Conservation (phyloP, 768 basidiomycete genomes). For the Zangia roseola region DNA sequence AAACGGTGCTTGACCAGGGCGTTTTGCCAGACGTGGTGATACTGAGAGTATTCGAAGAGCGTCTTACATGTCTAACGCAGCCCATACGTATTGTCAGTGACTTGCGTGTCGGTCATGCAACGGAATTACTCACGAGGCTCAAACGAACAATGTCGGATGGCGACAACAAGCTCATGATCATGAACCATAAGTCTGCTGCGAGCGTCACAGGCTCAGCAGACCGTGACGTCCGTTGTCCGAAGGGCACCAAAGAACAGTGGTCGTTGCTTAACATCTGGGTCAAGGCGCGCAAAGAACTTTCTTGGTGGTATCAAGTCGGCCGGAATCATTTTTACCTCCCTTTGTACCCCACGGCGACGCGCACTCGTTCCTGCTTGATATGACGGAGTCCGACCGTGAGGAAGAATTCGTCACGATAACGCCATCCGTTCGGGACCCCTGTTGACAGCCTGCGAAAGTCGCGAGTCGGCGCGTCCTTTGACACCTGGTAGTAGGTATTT, state of each 20-base stretch:
- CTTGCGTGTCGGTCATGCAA: no score
- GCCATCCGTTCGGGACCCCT: constrained; percentile 17
- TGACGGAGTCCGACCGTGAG: constrained; percentile 1
- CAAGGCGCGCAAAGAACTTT: neutral
- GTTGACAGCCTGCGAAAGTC: constrained; percentile 9
- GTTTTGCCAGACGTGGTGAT: constrained; percentile 25
- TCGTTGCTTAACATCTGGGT: neutral
- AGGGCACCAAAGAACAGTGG: neutral
- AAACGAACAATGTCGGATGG: constrained; percentile 24
- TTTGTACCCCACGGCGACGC: constrained; percentile 2
- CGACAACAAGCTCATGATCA: constrained; percentile 29
- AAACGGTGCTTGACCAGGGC: constrained; percentile 26
- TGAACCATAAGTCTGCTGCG: constrained; percentile 28
- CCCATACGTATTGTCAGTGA: neutral
- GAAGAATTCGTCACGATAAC: constrained; percentile 18
- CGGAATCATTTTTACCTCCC: constrained; percentile 9
- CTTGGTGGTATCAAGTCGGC: no score
- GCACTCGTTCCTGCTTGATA: constrained; percentile 1
- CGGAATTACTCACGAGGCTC: constrained; percentile 22
- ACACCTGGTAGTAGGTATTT: no score
- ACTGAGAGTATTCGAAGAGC: constrained; percentile 24
- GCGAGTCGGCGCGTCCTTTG: neutral
- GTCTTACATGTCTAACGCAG: constrained; percentile 24
- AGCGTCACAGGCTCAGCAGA: constrained; percentile 10
- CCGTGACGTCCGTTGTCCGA: neutral